A percentile compares a stretch with the other conserved stretches of the same genome.
Conservation (phyloP, 257 asterid genomes). For the Salvia splendens region DNA sequence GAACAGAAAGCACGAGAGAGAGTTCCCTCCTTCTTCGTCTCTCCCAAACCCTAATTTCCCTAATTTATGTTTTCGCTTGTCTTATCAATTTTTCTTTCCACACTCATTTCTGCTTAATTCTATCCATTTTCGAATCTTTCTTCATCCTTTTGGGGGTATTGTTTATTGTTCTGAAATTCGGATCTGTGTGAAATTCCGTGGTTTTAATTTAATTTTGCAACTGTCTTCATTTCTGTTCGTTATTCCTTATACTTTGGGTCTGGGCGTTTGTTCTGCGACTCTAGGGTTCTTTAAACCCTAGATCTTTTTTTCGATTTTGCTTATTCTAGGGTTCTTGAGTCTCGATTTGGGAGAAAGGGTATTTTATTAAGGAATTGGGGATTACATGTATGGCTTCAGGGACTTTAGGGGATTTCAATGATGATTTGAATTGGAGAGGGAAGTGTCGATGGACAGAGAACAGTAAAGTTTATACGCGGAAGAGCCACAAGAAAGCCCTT, state of each 20-base stretch:
- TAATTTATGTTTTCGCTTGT: background rate
- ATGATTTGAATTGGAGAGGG: slow-evolving; percentile 41
- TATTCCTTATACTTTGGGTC: slow-evolving; percentile 22
- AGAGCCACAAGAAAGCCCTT: slow-evolving; percentile 33
- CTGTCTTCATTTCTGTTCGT: slow-evolving; percentile 27
- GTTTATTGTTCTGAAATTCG: slow-evolving; percentile 17
- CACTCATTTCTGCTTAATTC: slow-evolving; percentile 15
- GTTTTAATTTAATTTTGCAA: slow-evolving; percentile 30
- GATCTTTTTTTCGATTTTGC: slow-evolving; percentile 25
- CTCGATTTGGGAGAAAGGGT: slow-evolving; percentile 33
- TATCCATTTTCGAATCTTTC: slow-evolving; percentile 15
- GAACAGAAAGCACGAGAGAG: slow-evolving; percentile 34
- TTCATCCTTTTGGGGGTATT: slow-evolving; percentile 24
- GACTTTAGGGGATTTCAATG: slow-evolving; percentile 39
- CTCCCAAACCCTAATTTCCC: slow-evolving; percentile 50
- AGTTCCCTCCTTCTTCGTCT: slow-evolving; percentile 19
- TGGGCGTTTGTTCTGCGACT: slow-evolving; percentile 22
- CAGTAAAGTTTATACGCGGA: slow-evolving; percentile 54
- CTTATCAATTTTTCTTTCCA: background rate
- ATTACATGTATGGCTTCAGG: slow-evolving; percentile 64
- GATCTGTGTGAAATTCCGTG: slow-evolving; percentile 33
- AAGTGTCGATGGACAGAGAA: slow-evolving; percentile 43
- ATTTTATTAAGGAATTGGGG: slow-evolving; percentile 27
- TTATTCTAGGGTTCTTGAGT: slow-evolving; percentile 41
- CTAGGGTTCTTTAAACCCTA: slow-evolving; percentile 57